phyloP scores from a whole-genome alignment of 140 eudicot species.

The Oenanthe javanica region DNA sequence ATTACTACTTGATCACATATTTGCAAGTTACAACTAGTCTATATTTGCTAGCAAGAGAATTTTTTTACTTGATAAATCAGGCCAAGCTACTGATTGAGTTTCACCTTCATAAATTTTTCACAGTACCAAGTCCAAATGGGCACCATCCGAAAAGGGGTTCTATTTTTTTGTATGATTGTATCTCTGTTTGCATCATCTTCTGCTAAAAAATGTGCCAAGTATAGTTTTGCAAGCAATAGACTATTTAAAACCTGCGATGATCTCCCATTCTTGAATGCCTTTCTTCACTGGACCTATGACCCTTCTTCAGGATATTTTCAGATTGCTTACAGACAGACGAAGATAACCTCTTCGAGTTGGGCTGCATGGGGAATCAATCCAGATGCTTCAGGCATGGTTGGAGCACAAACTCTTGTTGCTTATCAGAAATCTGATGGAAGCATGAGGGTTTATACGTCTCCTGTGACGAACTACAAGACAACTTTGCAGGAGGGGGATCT shows the following conservation, averaged over 20 bases:
- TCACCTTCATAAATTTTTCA: background rate
- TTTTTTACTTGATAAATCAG: background rate
- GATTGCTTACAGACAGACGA: conserved; percentile 64
- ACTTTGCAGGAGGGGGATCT: conserved; percentile 48
- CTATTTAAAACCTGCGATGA: conserved; percentile 40
- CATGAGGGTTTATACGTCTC: conserved; percentile 58
- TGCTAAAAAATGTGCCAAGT: conserved; percentile 44
- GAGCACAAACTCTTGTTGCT: conserved; percentile 74
- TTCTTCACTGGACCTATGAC: conserved; percentile 67
- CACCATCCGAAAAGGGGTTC: conserved; percentile 9
- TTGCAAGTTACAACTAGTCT: background rate
- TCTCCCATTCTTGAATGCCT: conserved; percentile 66
- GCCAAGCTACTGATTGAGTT: background rate
- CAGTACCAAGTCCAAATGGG: conserved; percentile 20
- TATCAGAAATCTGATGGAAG: conserved; percentile 56
- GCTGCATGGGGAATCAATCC: conserved; percentile 88
- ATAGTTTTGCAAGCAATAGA: conserved; percentile 33
- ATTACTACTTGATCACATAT: background rate
- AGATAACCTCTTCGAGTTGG: conserved; percentile 51
- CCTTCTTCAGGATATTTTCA: conserved; percentile 39
- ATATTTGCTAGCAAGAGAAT: background rate
- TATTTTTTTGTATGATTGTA: conserved; percentile 29
- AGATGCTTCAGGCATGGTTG: conserved; percentile 53
- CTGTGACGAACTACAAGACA: conserved; percentile 42
- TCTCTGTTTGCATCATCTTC: conserved; percentile 31